Conservation (phyloP, 768 basidiomycete genomes). For the Infundibulicybe gibba region DNA sequence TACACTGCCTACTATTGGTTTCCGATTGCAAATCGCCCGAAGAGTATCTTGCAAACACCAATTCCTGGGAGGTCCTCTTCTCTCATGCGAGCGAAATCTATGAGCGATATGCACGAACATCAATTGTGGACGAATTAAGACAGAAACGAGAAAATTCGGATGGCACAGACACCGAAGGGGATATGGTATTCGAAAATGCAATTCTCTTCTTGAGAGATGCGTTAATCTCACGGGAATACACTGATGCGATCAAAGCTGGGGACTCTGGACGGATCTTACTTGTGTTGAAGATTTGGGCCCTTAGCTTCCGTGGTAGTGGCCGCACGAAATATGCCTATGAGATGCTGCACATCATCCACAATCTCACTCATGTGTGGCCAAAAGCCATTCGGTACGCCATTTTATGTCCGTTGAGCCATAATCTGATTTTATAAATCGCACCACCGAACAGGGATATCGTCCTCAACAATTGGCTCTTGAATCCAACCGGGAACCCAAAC, state of each 20-base stretch:
- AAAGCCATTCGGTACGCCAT: slow-evolving; percentile 14
- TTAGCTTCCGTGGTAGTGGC: slow-evolving; percentile 26
- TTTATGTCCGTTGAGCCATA: too few relatives aligned
- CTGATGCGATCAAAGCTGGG: slow-evolving; percentile 25
- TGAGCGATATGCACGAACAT: slow-evolving; percentile 12
- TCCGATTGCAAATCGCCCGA: slow-evolving; percentile 10
- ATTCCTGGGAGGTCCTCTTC: slow-evolving; percentile 14
- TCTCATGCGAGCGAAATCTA: slow-evolving; percentile 15
- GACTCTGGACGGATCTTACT: slow-evolving; percentile 26
- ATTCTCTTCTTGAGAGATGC: slow-evolving; percentile 24
- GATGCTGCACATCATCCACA: slow-evolving; percentile 24
- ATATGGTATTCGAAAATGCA: slow-evolving; percentile 23
- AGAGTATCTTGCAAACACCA: slow-evolving; percentile 8
- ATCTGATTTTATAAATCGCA: neutral
- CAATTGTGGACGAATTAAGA: slow-evolving; percentile 14
- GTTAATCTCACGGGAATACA: slow-evolving; percentile 19
- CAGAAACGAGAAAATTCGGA: slow-evolving; percentile 1
- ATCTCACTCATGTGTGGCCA: slow-evolving; percentile 20
- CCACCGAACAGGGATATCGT: slow-evolving; percentile 12
- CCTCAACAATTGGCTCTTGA: slow-evolving; percentile 28
- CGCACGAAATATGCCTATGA: slow-evolving; percentile 29
- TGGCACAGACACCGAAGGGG: slow-evolving; percentile 7
- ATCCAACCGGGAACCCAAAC: slow-evolving; percentile 22
- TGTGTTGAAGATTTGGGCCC: slow-evolving; percentile 21
- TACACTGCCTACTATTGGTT: slow-evolving; percentile 26